A percentile compares a stretch with the other conserved stretches of the same genome.
Evolutionary conservation across 2,329 filamentous ascomycete genomes (phyloP).

Genomic region (Zymoseptoria crescenta): DNA sequence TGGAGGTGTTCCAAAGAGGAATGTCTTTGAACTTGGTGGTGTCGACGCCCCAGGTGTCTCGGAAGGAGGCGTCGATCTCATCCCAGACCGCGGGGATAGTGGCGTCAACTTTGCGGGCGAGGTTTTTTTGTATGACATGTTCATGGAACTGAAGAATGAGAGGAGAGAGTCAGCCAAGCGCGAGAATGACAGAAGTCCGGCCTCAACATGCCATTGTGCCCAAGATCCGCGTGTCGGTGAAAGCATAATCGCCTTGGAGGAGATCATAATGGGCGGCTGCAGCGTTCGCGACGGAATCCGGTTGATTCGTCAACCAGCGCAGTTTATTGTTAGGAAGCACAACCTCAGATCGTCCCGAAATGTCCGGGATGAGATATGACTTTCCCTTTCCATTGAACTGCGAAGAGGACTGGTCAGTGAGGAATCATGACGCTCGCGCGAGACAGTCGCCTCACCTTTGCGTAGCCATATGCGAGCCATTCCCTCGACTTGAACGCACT

Average conservation of each 20-base stretch:
- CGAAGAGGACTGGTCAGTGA: neutral
- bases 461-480: constrained; percentile 16
- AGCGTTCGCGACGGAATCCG: constrained; percentile 34
- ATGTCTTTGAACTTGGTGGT: constrained; percentile 30
- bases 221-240: constrained; percentile 30
- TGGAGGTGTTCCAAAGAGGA: constrained; percentile 27
- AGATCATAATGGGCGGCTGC: constrained; percentile 32
- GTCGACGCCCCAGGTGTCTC: constrained; percentile 32
- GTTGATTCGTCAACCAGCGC: constrained; percentile 37
- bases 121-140: constrained; percentile 34
- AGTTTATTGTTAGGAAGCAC: constrained; percentile 16
- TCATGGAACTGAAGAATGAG: constrained; percentile 31
- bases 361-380: constrained; percentile 19
- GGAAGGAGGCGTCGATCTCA: constrained; percentile 30
- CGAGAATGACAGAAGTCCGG: too few relatives aligned
- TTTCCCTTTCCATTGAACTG: constrained; percentile 15
- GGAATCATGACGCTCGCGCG: neutral
- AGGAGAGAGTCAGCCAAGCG: neutral
- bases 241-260: constrained; percentile 34
- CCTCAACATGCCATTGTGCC: constrained; percentile 20
- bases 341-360: constrained; percentile 6
- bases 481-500: constrained; percentile 7
- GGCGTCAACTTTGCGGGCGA: constrained; percentile 33
- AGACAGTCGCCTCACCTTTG: constrained; percentile 8
- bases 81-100: constrained; percentile 33